A percentile compares a stretch with the other conserved stretches of the same genome.
Evolutionary conservation across 768 basidiomycete genomes (phyloP).

Genomic region (Calocybe gangraenosa): DNA sequence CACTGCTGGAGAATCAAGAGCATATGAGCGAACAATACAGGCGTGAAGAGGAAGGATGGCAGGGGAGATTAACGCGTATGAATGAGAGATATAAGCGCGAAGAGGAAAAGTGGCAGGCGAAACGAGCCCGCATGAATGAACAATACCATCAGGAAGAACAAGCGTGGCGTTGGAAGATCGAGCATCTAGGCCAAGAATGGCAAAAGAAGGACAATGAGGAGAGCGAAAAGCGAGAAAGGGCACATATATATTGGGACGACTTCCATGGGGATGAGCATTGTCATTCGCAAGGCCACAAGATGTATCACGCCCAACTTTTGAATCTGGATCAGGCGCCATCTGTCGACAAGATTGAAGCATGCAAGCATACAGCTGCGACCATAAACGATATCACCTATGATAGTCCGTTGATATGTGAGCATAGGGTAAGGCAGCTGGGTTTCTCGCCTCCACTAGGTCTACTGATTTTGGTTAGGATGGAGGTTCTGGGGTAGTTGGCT

Average conservation of each 20-base stretch:
- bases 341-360: slow-evolving; percentile 16
- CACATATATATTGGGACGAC: slow-evolving; percentile 16
- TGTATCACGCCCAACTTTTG: slow-evolving; percentile 12
- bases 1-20: no score
- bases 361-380: slow-evolving; percentile 14
- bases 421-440: slow-evolving; percentile 10
- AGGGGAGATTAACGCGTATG: no score
- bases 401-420: slow-evolving; percentile 13
- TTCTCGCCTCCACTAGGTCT: no score
- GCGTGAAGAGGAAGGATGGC: no score
- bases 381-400: slow-evolving; percentile 14
- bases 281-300: slow-evolving; percentile 2
- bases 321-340: slow-evolving; percentile 9
- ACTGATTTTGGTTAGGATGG: no score
- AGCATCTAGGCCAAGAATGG: background rate
- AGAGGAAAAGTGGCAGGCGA: no score
- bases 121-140: no score
- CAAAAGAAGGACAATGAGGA: slow-evolving; percentile 5
- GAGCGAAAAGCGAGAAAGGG: slow-evolving; percentile 7
- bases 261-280: slow-evolving; percentile 12
- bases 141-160: background rate
- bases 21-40: no score
- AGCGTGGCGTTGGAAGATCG: background rate
- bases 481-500: slow-evolving; percentile 2
- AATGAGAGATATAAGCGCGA: no score